Percentiles rank a stretch among this genome's conserved stretches.
phyloP scores from a whole-genome alignment of 2,329 filamentous ascomycete genomes.

The Amesomyces nigricolor region DNA sequence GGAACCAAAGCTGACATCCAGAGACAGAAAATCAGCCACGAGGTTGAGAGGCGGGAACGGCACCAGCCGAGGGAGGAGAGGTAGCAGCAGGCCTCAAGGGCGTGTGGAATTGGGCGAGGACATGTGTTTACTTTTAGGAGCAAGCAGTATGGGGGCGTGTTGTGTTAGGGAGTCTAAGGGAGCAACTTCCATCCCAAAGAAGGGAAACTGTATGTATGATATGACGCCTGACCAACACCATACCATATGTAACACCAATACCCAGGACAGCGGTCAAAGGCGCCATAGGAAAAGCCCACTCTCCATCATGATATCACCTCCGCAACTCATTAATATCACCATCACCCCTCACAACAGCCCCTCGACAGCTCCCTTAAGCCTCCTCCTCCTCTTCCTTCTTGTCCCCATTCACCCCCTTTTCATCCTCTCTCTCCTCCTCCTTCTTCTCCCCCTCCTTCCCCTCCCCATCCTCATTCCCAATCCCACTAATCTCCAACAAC shows the following conservation, averaged over 20 bases:
- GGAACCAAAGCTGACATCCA: no score
- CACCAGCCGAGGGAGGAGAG: not conserved
- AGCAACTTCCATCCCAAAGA: no score
- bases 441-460: conserved; percentile 19
- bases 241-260: not conserved
- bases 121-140: not conserved
- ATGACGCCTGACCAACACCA: no score
- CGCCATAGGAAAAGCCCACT: not conserved
- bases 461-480: conserved; percentile 16
- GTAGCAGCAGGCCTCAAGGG: not conserved
- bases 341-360: not conserved
- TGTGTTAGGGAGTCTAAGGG: no score
- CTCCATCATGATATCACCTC: not conserved
- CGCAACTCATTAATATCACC: not conserved
- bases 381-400: conserved; percentile 30
- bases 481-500: conserved; percentile 27
- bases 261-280: not conserved
- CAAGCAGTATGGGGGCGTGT: no score
- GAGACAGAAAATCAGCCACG: conserved; percentile 4
- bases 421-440: conserved; percentile 22
- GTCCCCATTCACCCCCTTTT: conserved; percentile 30
- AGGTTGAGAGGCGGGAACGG: conserved; percentile 4
- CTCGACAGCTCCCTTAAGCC: conserved; percentile 26
- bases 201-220: no score
- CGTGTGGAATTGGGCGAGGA: no score